Evolutionary conservation across 768 basidiomycete species (phyloP).

Genomic region (Tremella fuciformis): DNA sequence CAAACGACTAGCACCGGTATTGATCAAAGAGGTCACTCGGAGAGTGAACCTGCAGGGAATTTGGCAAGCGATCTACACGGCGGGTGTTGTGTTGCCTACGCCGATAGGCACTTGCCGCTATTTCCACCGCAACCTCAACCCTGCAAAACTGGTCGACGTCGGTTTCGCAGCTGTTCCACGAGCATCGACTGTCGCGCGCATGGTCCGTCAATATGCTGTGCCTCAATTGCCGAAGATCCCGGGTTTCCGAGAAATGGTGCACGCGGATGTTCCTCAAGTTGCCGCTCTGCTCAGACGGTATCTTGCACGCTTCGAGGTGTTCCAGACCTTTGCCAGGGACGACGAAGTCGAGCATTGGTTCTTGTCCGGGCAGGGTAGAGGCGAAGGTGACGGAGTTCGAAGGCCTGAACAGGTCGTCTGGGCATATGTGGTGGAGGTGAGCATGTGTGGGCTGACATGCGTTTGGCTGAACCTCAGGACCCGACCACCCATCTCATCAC

Average conservation of each 20-base stretch:
- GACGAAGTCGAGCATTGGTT: slow-evolving; percentile 86
- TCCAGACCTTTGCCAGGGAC: slow-evolving; percentile 62
- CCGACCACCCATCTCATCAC: slow-evolving; percentile 78
- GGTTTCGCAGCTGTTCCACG: slow-evolving; percentile 85
- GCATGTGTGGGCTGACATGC: slow-evolving; percentile 18
- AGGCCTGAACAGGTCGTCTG: slow-evolving; percentile 83
- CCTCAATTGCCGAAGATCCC: slow-evolving; percentile 53
- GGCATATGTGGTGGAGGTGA: slow-evolving; percentile 92
- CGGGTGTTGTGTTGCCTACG: slow-evolving; percentile 86
- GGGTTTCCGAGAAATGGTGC: slow-evolving; percentile 85
- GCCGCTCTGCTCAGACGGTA: slow-evolving; percentile 69
- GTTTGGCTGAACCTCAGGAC: slow-evolving; percentile 59
- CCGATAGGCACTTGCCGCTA: slow-evolving; percentile 88
- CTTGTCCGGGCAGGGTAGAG: slow-evolving; percentile 74
- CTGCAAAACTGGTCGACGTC: slow-evolving; percentile 85
- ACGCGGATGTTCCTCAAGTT: slow-evolving; percentile 69
- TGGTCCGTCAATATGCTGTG: slow-evolving; percentile 73
- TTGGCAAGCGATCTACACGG: slow-evolving; percentile 97
- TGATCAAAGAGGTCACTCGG: slow-evolving; percentile 96
- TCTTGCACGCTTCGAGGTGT: slow-evolving; percentile 81
- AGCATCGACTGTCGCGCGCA: slow-evolving; percentile 82
- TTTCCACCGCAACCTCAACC: slow-evolving; percentile 84
- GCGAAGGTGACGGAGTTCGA: slow-evolving; percentile 56
- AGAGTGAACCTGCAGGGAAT: slow-evolving; percentile 83
- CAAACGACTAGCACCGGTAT: slow-evolving; percentile 87